Percentiles rank a stretch among this genome's conserved stretches.
Conservation (phyloP, 176 grass and related monocot species). For the Cenchrus fungigraminus region DNA sequence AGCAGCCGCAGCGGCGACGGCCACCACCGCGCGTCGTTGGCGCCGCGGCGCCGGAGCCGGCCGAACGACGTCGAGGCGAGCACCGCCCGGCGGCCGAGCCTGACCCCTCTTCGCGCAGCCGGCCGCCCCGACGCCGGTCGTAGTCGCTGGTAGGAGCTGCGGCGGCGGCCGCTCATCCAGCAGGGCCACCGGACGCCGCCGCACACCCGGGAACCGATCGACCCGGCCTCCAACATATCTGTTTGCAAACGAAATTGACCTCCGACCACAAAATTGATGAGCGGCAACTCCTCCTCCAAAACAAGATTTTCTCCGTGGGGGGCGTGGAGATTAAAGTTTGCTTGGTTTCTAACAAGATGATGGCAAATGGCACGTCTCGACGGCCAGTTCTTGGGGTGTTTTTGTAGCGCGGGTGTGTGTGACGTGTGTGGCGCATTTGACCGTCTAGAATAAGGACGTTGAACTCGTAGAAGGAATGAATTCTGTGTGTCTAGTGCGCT, state of each 20-base stretch:
- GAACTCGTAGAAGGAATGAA: neutral
- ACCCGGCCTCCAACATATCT: constrained; percentile 7
- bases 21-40: neutral
- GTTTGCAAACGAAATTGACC: neutral
- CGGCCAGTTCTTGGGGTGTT: neutral
- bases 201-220: constrained; percentile 10
- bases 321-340: too few species aligned
- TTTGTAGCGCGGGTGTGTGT: neutral
- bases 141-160: neutral
- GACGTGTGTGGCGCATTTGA: neutral
- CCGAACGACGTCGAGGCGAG: neutral
- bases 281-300: too few species aligned
- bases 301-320: too few species aligned
- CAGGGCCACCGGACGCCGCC: neutral
- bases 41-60: neutral
- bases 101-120: constrained; percentile 6
- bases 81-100: constrained; percentile 20
- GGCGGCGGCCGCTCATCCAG: constrained; percentile 15
- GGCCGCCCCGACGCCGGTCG: neutral
- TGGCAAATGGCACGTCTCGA: neutral
- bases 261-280: too few species aligned
- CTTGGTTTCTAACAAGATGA: too few species aligned
- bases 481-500: neutral
- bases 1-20: constrained; percentile 33
- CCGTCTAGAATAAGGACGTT: neutral